Evolutionary conservation across 2,329 filamentous ascomycete genomes (phyloP).

Genomic region (Dryadomyces quercus-mongolicae): DNA sequence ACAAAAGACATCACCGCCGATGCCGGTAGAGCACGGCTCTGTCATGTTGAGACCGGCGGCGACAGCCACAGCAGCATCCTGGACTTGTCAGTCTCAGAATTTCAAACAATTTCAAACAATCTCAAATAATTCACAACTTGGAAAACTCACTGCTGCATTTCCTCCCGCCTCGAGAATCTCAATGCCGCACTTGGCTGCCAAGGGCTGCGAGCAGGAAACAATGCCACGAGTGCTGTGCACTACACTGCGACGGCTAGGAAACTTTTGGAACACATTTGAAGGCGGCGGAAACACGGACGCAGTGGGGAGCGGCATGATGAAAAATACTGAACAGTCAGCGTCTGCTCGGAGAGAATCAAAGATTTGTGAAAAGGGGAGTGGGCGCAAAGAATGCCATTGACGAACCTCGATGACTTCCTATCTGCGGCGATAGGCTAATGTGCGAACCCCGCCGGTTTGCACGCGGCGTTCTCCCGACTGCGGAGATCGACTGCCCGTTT

Average conservation of each 20-base stretch:
- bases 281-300: slow-evolving; percentile 33
- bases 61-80: slow-evolving; percentile 86
- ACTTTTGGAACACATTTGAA: slow-evolving; percentile 39
- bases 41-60: slow-evolving; percentile 86
- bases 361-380: neutral
- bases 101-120: too few relatives aligned
- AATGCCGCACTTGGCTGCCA: slow-evolving; percentile 77
- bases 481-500: neutral
- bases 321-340: neutral
- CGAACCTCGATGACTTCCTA: neutral
- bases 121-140: neutral
- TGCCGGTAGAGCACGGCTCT: slow-evolving; percentile 80
- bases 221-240: slow-evolving; percentile 88
- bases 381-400: too few relatives aligned
- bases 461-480: neutral
- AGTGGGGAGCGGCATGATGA: slow-evolving; percentile 33
- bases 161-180: slow-evolving; percentile 70
- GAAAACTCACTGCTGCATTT: slow-evolving; percentile 67
- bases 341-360: neutral
- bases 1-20: slow-evolving; percentile 92
- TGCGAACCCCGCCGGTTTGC: neutral
- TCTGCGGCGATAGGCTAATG: neutral
- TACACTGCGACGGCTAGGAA: slow-evolving; percentile 20
- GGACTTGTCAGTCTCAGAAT: neutral
- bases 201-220: slow-evolving; percentile 74